phyloP scores from a whole-genome alignment of 225 moss, liverwort and hornwort genomes.

The Physcomitrellopsis africana region DNA sequence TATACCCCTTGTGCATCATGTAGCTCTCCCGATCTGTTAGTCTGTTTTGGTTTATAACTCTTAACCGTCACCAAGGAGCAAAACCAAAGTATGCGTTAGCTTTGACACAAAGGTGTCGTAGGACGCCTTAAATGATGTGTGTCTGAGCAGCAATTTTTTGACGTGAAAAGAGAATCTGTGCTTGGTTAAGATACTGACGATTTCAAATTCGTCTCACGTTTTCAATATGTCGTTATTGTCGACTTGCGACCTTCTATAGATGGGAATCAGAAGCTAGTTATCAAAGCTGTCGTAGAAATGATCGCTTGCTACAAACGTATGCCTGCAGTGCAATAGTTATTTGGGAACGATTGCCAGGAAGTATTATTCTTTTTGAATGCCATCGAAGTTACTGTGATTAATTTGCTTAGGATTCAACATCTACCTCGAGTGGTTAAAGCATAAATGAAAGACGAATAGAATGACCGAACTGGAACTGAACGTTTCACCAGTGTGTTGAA shows the following conservation, averaged over 20 bases:
- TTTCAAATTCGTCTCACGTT: no score
- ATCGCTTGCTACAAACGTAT: background rate
- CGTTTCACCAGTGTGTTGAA: background rate
- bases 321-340: constrained; percentile 12
- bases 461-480: constrained; percentile 14
- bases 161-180: no score
- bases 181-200: no score
- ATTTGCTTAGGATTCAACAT: constrained; percentile 3
- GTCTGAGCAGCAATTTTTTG: no score
- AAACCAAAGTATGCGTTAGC: no score
- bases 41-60: no score
- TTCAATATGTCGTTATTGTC: background rate
- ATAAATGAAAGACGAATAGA: constrained; percentile 4
- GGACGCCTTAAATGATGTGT: no score
- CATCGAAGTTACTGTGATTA: background rate
- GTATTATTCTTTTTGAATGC: background rate
- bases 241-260: constrained; percentile 15
- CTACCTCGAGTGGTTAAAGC: background rate
- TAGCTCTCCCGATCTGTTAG: background rate
- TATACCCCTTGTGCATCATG: background rate
- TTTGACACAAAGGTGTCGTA: no score
- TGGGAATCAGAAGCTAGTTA: constrained; percentile 5
- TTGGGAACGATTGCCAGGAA: background rate
- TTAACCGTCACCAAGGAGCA: no score
- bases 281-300: background rate